Conservation (phyloP, 441 rosid species). For the Populus hybrid region DNA sequence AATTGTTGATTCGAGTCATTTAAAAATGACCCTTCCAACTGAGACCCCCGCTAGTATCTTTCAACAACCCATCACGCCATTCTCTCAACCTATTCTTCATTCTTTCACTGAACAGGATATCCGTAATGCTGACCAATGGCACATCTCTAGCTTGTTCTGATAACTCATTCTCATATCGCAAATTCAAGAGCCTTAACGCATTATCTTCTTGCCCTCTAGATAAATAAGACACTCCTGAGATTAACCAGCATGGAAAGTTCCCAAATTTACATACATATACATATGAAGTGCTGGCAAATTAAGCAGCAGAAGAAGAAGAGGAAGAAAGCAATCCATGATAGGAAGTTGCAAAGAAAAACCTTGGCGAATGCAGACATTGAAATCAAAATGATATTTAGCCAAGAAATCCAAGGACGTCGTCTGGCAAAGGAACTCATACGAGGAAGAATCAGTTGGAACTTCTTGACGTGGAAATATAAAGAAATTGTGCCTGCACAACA, state of each 20-base stretch:
- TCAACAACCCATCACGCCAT: constrained; percentile 59
- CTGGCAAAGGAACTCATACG: constrained; percentile 80
- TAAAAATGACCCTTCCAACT: constrained; percentile 16
- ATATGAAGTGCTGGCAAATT: not conserved
- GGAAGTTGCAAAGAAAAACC: constrained; percentile 33
- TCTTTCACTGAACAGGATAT: constrained; percentile 71
- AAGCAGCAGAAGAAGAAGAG: not conserved
- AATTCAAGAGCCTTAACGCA: constrained; percentile 43
- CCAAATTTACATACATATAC: not conserved
- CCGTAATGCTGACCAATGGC: constrained; percentile 45
- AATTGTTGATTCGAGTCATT: constrained; percentile 38
- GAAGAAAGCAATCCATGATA: not conserved
- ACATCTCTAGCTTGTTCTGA: constrained; percentile 34
- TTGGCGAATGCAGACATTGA: constrained; percentile 73
- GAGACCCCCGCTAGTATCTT: constrained; percentile 26
- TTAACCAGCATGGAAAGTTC: constrained; percentile 19
- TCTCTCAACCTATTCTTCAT: constrained; percentile 59
- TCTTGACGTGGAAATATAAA: constrained; percentile 75
- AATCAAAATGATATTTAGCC: constrained; percentile 83
- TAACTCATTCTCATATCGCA: constrained; percentile 24
- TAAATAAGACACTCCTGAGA: constrained; percentile 90
- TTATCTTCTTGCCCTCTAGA: constrained; percentile 77
- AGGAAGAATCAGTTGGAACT: constrained; percentile 28
- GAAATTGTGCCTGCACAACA: constrained; percentile 65
- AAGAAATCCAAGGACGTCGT: constrained; percentile 77